Base-by-base conservation (phyloP, 2,329 filamentous ascomycete genomes). In the Penicillium thymicola region DNA sequence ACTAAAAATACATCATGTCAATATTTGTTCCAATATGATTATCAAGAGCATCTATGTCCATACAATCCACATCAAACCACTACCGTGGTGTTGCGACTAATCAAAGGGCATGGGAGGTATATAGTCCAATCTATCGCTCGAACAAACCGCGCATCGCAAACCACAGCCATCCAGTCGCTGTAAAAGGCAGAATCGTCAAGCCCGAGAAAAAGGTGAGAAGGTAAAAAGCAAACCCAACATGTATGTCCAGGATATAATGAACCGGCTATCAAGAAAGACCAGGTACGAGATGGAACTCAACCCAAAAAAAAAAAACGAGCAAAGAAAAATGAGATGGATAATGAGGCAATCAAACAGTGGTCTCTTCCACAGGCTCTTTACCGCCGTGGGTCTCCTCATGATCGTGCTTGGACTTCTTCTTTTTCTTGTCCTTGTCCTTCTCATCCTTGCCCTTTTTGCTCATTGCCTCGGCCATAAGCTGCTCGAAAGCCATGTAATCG, bases 401-500 rank as follows among this genome's bases (percentile, higher is more conserved):
- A 32, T 62, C 61, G 38, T 69, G 64, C 67, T 76, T 78, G 36
- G 73, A 66, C 59, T 79, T 84, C 80, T 78, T 86, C 57, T 81
- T 75, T 59, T 81, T 78, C 72, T 91, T 88, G 55, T 89, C 85
- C 72, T 91, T 88, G 54, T 89, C 85, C 68, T 93, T 89, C 73
- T 91, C 87, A 69, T 87, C 83, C 70, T 84, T 82, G 64, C 94
- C 91, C 77, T 97, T 96, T 83, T 97, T 97, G 52, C 92, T 89
- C 55, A 92, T 92, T 5, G 93, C 93, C 73, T 99, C 94, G 49
- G 94, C 92, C 75, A 99, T 96, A 54, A 99, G 86, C 76, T 97
- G 92, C 75, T 99, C 94, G 66, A 99, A 99, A 16, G 93, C 92
- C 85, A 99, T 95, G 77, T 96, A 97, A 69, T 97, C 94, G 62